Evolutionary conservation across 2,329 filamentous ascomycete species (phyloP), one percentile per base, ranked within the genome.

Genomic region (Colletotrichum caudatum): DNA sequence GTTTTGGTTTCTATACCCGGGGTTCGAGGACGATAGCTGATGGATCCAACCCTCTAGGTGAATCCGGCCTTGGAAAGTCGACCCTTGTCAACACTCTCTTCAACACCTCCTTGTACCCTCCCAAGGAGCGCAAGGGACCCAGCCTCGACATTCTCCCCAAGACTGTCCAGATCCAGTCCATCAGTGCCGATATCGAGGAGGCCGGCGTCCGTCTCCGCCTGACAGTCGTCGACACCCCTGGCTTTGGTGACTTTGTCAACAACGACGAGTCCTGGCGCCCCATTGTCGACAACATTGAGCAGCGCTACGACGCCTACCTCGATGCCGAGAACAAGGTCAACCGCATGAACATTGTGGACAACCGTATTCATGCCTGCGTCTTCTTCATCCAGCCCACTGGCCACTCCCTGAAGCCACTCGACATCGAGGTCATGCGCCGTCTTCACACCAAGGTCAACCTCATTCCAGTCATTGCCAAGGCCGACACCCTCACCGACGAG

Each of bases 321-420:
- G 96, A 99, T 84, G 95, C 96, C 57, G 96, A 99, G 90, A 99
- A 99, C 91, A 99, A 98, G 90, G 94, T 99, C 82, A 99, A 99
- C 89, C 94, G 96, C 79, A 97, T 98, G 92, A 99, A 99, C 89
- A 98, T 98, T 83, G 93, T 99, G 74, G 96, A 99, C 86, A 99
- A 98, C 89, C 93, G 96, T 78, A 97, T 99, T 75, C 96, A 99
- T 80, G 96, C 96, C 68, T 98, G 97, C 79, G 96, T 99, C 74
- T 99, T 98, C 90, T 99, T 99, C 88, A 98, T 99, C 79, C 95
- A 99, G 86, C 96, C 96, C 76, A 99, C 96, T 41, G 96, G 96
- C 73, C 96, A 99, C 88, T 97, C 96, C 44, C 88, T 99, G 80
- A 99, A 99, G 91, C 96, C 96, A 74, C 88, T 99, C 75, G 96